Base-by-base conservation (phyloP, 208 protist species). In the Phytomonas francai region DNA sequence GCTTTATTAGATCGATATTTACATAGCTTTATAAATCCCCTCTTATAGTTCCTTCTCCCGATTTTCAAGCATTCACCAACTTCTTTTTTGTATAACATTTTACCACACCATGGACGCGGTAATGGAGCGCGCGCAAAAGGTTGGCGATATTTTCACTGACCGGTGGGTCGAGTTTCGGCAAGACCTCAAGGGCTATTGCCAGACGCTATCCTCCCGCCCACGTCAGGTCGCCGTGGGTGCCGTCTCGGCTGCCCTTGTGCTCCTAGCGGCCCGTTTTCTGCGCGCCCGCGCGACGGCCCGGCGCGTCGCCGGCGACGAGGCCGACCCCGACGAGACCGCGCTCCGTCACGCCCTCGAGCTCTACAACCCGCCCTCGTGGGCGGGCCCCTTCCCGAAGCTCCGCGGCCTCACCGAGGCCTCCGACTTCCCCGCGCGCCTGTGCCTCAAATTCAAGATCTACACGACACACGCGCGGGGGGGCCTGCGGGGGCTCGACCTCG, bases 281-380 rank as follows among this genome's bases (percentile, higher is more conserved):
- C 28, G 63, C 39, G 12, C 59, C 27, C 59, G 65, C 0, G 27
- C 63, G 31, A 25, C 60, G 9, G 27, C 31, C 19, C 39, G 25
- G 8, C 42, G 39, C 25, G 54, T 31, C 16, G 0, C 58, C 27
- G 32, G 34, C 33, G 34, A 14, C n/a, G 59, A 22, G 12, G 60
- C 3, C 1, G 59, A 25, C 67, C 45, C 59, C 12, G 29, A 64
- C 56, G 79, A 88, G 28, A 70, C 54, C 5, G 73, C 71, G n/a
- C 78, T 75, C 12, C 78, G 79, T 27, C 84, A 94, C 77, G 92
- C 92, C 71, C 83, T 92, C 76, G 82, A 92, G 81, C 91, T 94
- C 65, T 87, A 94, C 76, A 92, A 81, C 79, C 89, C 84, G 6
- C 80, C 84, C 2, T 78, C 78, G 1, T 56, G 64, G 1, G 72